A percentile compares a stretch with the other conserved stretches of the same genome.
phyloP scores from a whole-genome alignment of 2,329 filamentous ascomycete genomes.

The Botryotinia calthae region DNA sequence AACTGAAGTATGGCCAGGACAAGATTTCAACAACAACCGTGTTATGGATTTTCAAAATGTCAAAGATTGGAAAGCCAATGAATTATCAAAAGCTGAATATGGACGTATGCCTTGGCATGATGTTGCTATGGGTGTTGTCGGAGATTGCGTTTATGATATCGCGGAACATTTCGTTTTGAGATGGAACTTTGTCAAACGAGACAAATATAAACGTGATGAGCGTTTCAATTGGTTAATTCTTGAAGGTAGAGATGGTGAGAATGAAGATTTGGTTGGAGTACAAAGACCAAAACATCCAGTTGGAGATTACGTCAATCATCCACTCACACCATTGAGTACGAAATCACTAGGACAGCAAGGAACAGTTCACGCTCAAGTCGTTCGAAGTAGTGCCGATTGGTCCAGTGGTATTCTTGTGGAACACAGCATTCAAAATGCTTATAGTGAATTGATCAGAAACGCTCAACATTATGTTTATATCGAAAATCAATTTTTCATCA shows the following conservation, averaged over 20 bases:
- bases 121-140: constrained; percentile 86
- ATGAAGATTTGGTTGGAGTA: constrained; percentile 84
- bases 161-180: constrained; percentile 91
- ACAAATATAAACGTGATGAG: constrained; percentile 92
- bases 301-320: constrained; percentile 82
- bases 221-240: constrained; percentile 83
- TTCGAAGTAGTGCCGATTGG: constrained; percentile 92
- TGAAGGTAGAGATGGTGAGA: constrained; percentile 69
- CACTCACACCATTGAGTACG: constrained; percentile 63
- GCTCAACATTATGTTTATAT: constrained; percentile 95
- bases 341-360: constrained; percentile 65
- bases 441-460: constrained; percentile 77
- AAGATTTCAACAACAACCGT: constrained; percentile 97
- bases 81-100: constrained; percentile 85
- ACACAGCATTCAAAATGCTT: constrained; percentile 84
- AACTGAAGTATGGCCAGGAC: constrained; percentile 87
- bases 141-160: constrained; percentile 88
- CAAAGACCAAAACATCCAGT: constrained; percentile 87
- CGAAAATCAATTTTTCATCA: constrained; percentile 98
- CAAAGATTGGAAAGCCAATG: constrained; percentile 87
- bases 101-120: constrained; percentile 99
- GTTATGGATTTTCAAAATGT: constrained; percentile 95
- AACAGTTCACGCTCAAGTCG: constrained; percentile 75
- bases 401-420: constrained; percentile 85
- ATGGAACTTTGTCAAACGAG: constrained; percentile 96